phyloP scores from a whole-genome alignment of 2,329 filamentous ascomycete species.

The Diplodia corticola region DNA sequence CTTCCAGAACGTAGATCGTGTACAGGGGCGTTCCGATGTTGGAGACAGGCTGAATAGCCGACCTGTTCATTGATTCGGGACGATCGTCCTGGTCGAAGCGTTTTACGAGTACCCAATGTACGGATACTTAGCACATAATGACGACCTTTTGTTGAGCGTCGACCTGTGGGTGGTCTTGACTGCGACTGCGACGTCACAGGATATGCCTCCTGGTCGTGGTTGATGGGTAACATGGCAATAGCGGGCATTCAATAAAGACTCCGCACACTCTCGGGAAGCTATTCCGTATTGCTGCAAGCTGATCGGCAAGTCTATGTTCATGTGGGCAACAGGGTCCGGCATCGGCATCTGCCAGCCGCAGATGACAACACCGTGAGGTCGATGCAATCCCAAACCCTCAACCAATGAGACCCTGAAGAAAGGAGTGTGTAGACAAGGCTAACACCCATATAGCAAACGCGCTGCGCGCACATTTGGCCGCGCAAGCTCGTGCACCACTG shows the following conservation, averaged over 20 bases:
- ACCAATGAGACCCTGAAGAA: not conserved
- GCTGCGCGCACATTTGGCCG: not conserved
- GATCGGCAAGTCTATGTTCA: not conserved
- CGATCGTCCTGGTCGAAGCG: not conserved
- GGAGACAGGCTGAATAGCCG: not conserved
- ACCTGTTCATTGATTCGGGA: not conserved
- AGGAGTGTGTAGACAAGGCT: not conserved
- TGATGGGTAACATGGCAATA: not conserved
- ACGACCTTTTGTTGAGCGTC: not conserved
- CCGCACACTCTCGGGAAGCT: not conserved
- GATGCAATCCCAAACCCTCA: not conserved
- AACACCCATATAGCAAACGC: not conserved
- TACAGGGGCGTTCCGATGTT: not conserved
- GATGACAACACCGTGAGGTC: not conserved
- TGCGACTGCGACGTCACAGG: not conserved
- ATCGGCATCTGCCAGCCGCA: not conserved
- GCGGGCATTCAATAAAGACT: not conserved
- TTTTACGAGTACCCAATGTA: not conserved
- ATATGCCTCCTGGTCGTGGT: not conserved
- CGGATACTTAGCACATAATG: not conserved
- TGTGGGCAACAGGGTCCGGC: not conserved
- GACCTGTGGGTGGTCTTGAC: not conserved
- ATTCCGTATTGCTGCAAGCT: not conserved
- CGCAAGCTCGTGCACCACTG: not conserved
- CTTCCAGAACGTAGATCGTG: not conserved